A percentile compares a stretch with the other conserved stretches of the same genome.
These are phyloP conservation scores for Rhodosorus marinus DNA, from an alignment of 23 red algal species.

Conservation along the genomic window DNA sequence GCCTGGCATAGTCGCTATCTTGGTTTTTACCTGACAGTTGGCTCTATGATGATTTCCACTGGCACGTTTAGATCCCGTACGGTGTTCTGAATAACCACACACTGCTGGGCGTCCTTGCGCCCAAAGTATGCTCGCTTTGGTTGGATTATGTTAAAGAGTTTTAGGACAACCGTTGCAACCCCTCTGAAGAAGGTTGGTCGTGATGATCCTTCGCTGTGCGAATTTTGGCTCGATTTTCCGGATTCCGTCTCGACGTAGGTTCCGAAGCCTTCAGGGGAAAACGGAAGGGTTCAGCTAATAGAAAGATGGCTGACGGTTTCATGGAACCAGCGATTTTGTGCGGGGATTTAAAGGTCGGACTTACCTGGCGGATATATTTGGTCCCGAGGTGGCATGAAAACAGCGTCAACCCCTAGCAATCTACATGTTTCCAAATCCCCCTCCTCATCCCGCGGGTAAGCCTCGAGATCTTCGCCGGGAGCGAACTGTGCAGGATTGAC, in stretches of 20 bases:
- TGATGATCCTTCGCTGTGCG: slow-evolving; percentile 14
- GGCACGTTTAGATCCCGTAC: slow-evolving; percentile 43
- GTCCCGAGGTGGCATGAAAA: slow-evolving; percentile 15
- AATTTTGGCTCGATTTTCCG: slow-evolving; percentile 18
- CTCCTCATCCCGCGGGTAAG: slow-evolving; percentile 41
- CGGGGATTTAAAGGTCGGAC: too few species aligned
- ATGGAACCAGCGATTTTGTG: too few species aligned
- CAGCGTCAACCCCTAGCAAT: slow-evolving; percentile 3
- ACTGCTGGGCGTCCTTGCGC: slow-evolving; percentile 90
- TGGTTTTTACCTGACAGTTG: slow-evolving; percentile 29
- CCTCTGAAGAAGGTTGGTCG: slow-evolving; percentile 54
- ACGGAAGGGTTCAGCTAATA: slow-evolving; percentile 2
- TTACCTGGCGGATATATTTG: too few species aligned
- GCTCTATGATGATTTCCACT: slow-evolving; percentile 8
- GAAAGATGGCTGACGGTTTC: slow-evolving; percentile 10
- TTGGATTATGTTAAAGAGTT: slow-evolving; percentile 33
- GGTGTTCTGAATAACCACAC: slow-evolving; percentile 36
- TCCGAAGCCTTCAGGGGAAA: slow-evolving; percentile 8
- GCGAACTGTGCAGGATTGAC: slow-evolving; percentile 78
- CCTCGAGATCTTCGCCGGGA: slow-evolving; percentile 38
- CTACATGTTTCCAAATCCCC: slow-evolving; percentile 20
- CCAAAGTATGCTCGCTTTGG: slow-evolving; percentile 71
- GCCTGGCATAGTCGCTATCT: neutral
- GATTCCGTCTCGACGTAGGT: slow-evolving; percentile 13
- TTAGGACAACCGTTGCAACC: slow-evolving; percentile 60